Base-by-base conservation (phyloP, 169 alveolate species). In the Plasmodium gonderi region DNA sequence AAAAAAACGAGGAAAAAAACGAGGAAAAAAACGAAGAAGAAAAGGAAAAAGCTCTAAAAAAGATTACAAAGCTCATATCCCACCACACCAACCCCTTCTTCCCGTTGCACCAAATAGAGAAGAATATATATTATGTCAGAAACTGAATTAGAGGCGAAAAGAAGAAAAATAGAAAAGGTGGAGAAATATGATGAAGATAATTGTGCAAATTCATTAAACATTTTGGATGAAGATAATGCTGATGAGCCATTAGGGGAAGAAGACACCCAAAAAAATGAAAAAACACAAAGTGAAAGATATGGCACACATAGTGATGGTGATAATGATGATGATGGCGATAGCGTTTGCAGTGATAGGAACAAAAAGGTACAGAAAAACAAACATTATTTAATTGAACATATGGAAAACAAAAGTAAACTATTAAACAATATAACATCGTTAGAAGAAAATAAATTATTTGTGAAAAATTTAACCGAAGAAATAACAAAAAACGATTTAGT, bases 391-490 rank as follows among this genome's bases (percentile, higher is more conserved):
- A 80, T 79, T 12, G 72, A 89, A 42, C 72, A 44, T 14, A 14
- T 36, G 79, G 20, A 26, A 7, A 49, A 89, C 68, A 67, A 79
- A 33, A 76, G 75, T 14, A 7, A 51, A 67, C 36, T 89, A 14
- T 51, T 79, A 76, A 89, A 44, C 23, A 60, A 83, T 2, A 2
- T 83, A 1, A 45, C 42, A 1, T 7, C 60, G 26, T 9, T 83
- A 23, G 92, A 83, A 26, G 92, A 83, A 40, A 83, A 83, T 33
- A 83, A 83, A 75, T 60, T 83, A 2, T 83, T 64, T 26, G 92
- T 83, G 14, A 83, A 83, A 72, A 83, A 83, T 49, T 12, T 83
- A 3, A 68, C 29, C 42, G 83, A 83, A 31, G 42, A 83, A 47
- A 47, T 83, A 14, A 72, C 65, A 38, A 83, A 83, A 49, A 33